A percentile compares a stretch with the other conserved stretches of the same genome.
Conservation (phyloP, 108 stramenopile species). For the Fistulifera solaris region DNA sequence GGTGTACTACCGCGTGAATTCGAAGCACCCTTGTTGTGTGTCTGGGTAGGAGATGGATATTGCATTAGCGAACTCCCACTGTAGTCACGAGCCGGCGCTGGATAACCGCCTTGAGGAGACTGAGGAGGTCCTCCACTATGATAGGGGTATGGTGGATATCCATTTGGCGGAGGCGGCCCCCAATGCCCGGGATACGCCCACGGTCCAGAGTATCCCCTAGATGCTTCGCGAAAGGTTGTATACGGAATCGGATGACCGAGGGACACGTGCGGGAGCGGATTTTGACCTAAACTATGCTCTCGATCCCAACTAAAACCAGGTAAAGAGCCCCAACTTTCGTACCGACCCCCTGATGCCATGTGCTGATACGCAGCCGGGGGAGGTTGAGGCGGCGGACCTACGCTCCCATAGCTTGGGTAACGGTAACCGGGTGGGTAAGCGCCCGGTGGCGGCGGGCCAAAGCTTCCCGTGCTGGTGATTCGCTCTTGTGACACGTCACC, state of each 20-base stretch:
- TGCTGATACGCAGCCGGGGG: conserved; percentile 24
- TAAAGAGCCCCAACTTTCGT: conserved; percentile 30
- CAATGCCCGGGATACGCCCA: conserved; percentile 26
- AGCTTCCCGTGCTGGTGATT: conserved; percentile 20
- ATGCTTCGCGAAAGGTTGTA: no score
- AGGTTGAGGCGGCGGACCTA: conserved; percentile 10
- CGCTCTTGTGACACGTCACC: neutral
- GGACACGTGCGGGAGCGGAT: conserved; percentile 46
- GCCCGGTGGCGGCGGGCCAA: conserved; percentile 25
- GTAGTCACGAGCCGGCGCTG: neutral
- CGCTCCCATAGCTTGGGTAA: conserved; percentile 8
- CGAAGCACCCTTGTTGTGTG: neutral
- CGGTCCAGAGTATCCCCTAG: conserved; percentile 3
- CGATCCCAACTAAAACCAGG: conserved; percentile 6
- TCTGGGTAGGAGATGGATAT: neutral
- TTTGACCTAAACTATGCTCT: conserved; percentile 28
- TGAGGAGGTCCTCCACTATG: conserved; percentile 15
- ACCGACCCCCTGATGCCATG: conserved; percentile 9
- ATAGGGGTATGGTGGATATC: conserved; percentile 10
- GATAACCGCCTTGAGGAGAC: conserved; percentile 11
- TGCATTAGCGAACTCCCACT: no score
- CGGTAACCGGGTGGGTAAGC: conserved; percentile 10
- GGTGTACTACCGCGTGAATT: neutral
- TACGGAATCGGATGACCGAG: conserved; percentile 9
- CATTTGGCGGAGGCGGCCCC: conserved; percentile 20